Evolutionary conservation across 331 rosid species (phyloP).

Genomic region (Ulmus americana): DNA sequence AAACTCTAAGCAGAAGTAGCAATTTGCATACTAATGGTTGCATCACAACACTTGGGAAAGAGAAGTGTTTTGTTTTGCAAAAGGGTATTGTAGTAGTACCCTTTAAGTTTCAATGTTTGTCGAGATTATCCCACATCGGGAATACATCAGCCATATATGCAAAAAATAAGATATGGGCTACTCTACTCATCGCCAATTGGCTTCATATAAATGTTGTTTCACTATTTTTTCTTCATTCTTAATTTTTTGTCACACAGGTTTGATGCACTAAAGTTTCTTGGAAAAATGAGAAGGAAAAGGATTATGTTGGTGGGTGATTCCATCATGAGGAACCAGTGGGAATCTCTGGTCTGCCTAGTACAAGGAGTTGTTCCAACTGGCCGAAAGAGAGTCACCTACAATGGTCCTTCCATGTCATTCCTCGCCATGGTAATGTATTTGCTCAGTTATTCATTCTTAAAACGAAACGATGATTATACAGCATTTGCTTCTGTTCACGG

Average conservation of each 20-base stretch:
- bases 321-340: slow-evolving; percentile 93
- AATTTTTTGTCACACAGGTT: slow-evolving; percentile 37
- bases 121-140: too few relatives aligned
- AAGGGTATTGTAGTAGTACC: too few relatives aligned
- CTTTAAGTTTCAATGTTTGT: too few relatives aligned
- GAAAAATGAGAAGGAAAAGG: slow-evolving; percentile 69
- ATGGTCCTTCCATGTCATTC: slow-evolving; percentile 78
- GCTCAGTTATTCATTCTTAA: neutral
- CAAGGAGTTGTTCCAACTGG: slow-evolving; percentile 76
- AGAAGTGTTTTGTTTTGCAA: too few relatives aligned
- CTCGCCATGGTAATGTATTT: slow-evolving; percentile 58
- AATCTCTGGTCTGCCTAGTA: slow-evolving; percentile 78
- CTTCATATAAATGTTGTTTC: neutral
- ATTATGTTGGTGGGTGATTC: slow-evolving; percentile 95
- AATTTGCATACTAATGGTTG: too few relatives aligned
- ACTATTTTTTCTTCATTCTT: neutral
- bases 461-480: neutral
- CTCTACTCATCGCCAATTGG: too few relatives aligned
- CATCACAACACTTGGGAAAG: too few relatives aligned
- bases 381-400: slow-evolving; percentile 52
- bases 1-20: too few relatives aligned
- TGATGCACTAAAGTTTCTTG: slow-evolving; percentile 74
- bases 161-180: too few relatives aligned
- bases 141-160: too few relatives aligned
- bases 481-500: neutral